A percentile compares a stretch with the other conserved stretches of the same genome.
phyloP scores from a whole-genome alignment of 129 eudicot species.

The Artemisia argyi region DNA sequence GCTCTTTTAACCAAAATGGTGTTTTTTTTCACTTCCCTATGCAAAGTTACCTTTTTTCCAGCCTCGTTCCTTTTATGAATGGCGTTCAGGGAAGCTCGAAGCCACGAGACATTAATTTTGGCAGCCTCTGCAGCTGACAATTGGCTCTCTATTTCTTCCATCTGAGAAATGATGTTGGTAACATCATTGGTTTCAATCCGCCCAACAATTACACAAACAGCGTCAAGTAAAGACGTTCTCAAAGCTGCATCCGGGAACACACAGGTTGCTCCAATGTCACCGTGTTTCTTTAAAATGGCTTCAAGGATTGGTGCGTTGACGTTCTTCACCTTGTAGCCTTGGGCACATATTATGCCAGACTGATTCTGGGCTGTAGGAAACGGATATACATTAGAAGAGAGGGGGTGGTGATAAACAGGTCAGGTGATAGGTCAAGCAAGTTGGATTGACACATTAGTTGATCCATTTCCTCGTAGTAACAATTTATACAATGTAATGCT shows the following conservation, averaged over 20 bases:
- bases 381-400: too few species aligned
- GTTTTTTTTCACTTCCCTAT: too few species aligned
- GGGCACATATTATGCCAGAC: not conserved
- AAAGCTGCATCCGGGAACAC: constrained; percentile 9
- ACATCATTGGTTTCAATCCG: constrained; percentile 11
- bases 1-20: too few species aligned
- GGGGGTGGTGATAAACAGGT: too few species aligned
- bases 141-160: constrained; percentile 21
- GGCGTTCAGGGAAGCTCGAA: constrained; percentile 11
- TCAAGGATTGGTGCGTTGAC: not conserved
- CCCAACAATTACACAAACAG: constrained; percentile 23
- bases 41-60: too few species aligned
- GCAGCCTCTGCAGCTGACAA: constrained; percentile 27
- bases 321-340: not conserved
- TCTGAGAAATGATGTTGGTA: not conserved
- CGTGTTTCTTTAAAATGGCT: constrained; percentile 20
- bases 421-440: too few species aligned
- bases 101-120: constrained; percentile 33
- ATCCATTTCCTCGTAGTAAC: too few species aligned
- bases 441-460: too few species aligned
- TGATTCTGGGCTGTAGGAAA: not conserved
- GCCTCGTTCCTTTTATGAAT: not conserved
- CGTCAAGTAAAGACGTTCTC: constrained; percentile 26
- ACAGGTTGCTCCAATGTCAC: constrained; percentile 27
- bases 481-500: too few species aligned